Evolutionary conservation across 2,329 filamentous ascomycete genomes (phyloP).

Genomic region (Colletotrichum abscissum): DNA sequence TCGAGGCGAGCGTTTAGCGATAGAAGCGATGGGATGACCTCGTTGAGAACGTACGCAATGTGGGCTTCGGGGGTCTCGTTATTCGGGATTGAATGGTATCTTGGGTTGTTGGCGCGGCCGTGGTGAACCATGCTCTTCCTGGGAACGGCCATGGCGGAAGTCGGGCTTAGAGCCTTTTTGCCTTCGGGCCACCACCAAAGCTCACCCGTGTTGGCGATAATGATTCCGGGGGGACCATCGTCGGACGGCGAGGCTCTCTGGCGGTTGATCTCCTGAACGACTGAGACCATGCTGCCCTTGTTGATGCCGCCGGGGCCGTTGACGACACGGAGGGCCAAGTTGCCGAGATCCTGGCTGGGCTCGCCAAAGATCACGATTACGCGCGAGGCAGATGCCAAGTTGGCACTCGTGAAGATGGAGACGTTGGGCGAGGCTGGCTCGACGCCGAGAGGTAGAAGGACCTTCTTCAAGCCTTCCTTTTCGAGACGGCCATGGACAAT

Average conservation of each 20-base stretch:
- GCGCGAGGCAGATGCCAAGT: slow-evolving; percentile 67
- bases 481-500: slow-evolving; percentile 73
- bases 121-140: slow-evolving; percentile 72
- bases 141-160: slow-evolving; percentile 68
- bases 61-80: slow-evolving; percentile 71
- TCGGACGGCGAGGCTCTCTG: slow-evolving; percentile 49
- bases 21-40: slow-evolving; percentile 65
- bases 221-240: slow-evolving; percentile 63
- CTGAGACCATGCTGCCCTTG: slow-evolving; percentile 75
- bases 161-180: slow-evolving; percentile 67
- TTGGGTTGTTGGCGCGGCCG: slow-evolving; percentile 60
- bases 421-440: slow-evolving; percentile 65
- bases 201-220: slow-evolving; percentile 84
- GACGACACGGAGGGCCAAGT: slow-evolving; percentile 70
- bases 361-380: slow-evolving; percentile 83
- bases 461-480: slow-evolving; percentile 66
- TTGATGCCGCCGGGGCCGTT: slow-evolving; percentile 74
- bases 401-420: slow-evolving; percentile 70
- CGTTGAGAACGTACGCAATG: slow-evolving; percentile 73
- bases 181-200: slow-evolving; percentile 79
- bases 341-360: slow-evolving; percentile 75
- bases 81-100: slow-evolving; percentile 70
- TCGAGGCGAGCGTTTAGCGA: slow-evolving; percentile 68
- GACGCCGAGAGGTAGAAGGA: slow-evolving; percentile 70
- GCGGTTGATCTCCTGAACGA: slow-evolving; percentile 61